Percentiles rank a stretch among this genome's conserved stretches.
phyloP scores from a whole-genome alignment of 179 eudicot species.

The Amaranthus tricolor region DNA sequence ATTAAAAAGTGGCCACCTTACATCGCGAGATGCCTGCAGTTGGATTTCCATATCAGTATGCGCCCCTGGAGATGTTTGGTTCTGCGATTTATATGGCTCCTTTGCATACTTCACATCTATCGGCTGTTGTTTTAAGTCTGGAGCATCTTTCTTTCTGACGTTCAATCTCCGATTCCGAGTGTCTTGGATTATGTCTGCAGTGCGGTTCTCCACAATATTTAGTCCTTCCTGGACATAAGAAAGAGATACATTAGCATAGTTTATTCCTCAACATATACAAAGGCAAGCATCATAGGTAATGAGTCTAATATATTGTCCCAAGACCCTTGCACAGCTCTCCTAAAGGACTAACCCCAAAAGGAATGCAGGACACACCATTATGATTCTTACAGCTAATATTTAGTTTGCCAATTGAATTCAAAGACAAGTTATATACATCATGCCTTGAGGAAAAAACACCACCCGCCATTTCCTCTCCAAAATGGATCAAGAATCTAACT shows the following conservation, averaged over 20 bases:
- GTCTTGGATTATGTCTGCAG: slow-evolving; percentile 81
- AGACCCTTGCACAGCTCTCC: background rate
- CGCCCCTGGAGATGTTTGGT: slow-evolving; percentile 37
- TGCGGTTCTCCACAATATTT: slow-evolving; percentile 64
- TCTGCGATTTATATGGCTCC: slow-evolving; percentile 38
- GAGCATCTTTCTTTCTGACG: slow-evolving; percentile 46
- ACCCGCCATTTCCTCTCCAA: background rate
- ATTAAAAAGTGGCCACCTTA: slow-evolving; percentile 77
- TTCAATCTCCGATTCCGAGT: slow-evolving; percentile 68
- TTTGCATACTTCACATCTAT: slow-evolving; percentile 26
- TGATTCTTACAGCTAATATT: background rate
- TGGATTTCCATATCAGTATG: slow-evolving; percentile 65
- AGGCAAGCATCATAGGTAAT: background rate
- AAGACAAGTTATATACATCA: background rate
- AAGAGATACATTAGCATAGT: slow-evolving; percentile 5
- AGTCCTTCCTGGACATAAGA: slow-evolving; percentile 65
- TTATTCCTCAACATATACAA: background rate
- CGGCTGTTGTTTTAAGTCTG: slow-evolving; percentile 38
- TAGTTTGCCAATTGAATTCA: background rate
- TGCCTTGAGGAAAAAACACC: background rate
- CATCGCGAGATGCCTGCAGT: slow-evolving; percentile 97
- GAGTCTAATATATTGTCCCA: background rate
- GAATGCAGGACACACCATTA: background rate
- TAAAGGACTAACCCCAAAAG: background rate
- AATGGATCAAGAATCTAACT: background rate